Conservation (phyloP, 306 rosid species). For the Styphnolobium japonicum region DNA sequence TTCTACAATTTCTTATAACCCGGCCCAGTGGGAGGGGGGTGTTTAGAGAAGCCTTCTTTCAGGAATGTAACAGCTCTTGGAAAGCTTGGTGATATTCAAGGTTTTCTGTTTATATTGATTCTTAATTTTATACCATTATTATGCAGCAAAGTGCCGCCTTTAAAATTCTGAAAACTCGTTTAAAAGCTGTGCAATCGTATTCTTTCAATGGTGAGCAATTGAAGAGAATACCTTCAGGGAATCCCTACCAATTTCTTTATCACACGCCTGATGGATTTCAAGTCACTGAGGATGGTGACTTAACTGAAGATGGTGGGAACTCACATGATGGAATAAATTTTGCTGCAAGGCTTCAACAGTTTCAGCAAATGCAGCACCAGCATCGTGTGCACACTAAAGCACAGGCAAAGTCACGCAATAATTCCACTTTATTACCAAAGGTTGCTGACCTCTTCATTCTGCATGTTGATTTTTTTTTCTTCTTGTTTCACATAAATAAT, state of each 20-base stretch:
- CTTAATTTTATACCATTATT: slow-evolving; percentile 10
- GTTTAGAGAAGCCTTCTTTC: neutral
- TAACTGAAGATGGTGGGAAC: slow-evolving; percentile 41
- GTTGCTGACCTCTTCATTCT: slow-evolving; percentile 34
- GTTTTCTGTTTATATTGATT: slow-evolving; percentile 16
- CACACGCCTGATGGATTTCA: slow-evolving; percentile 44
- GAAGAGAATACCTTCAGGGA: slow-evolving; percentile 51
- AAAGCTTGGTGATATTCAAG: neutral
- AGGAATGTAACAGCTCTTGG: neutral
- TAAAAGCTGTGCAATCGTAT: slow-evolving; percentile 71
- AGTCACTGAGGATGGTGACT: slow-evolving; percentile 62
- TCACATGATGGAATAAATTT: slow-evolving; percentile 66
- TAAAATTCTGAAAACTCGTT: slow-evolving; percentile 76
- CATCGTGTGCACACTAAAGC: slow-evolving; percentile 57
- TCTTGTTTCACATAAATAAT: neutral
- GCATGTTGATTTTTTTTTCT: neutral
- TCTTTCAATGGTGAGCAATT: slow-evolving; percentile 60
- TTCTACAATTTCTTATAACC: neutral
- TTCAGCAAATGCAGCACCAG: slow-evolving; percentile 68
- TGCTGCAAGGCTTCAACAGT: slow-evolving; percentile 65
- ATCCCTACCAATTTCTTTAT: slow-evolving; percentile 44
- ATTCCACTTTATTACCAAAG: slow-evolving; percentile 43
- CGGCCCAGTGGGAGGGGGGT: neutral
- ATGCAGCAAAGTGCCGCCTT: slow-evolving; percentile 97
- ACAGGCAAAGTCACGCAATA: slow-evolving; percentile 35